Percentiles rank a stretch among this genome's conserved stretches.
Evolutionary conservation across 805 yeast species (phyloP).

Genomic region (Ogataea pini): DNA sequence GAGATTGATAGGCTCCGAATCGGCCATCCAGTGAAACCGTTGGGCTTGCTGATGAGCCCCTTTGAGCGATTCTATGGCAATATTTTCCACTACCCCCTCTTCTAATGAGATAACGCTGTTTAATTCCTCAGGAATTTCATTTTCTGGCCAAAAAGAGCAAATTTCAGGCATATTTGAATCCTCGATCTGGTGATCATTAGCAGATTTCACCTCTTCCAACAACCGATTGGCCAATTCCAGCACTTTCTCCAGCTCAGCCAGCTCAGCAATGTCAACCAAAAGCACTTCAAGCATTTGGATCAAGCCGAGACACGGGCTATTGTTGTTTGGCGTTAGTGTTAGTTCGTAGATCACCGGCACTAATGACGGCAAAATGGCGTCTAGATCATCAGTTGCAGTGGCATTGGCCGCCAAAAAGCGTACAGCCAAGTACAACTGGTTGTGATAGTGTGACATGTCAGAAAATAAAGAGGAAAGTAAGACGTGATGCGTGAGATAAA

Average conservation of each 20-base stretch:
- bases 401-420: conserved; percentile 5
- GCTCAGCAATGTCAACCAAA: conserved; percentile 7
- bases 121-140: conserved; percentile 7
- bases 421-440: conserved; percentile 3
- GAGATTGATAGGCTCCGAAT: background rate
- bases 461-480: background rate
- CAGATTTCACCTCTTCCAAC: background rate
- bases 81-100: background rate
- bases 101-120: conserved; percentile 1
- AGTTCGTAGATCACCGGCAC: conserved; percentile 5
- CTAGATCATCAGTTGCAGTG: background rate
- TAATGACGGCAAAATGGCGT: background rate
- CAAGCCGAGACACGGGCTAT: background rate
- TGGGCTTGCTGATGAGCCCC: background rate
- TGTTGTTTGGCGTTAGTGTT: background rate
- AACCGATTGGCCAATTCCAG: background rate
- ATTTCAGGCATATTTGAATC: conserved; percentile 2
- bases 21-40: conserved; percentile 8
- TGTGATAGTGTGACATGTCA: conserved; percentile 4
- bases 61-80: background rate
- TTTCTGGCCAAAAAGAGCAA: background rate
- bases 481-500: background rate
- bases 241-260: background rate
- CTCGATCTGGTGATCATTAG: background rate
- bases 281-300: conserved; percentile 1